Percentiles rank a stretch among this genome's conserved stretches.
Conservation (phyloP, 2,329 filamentous ascomycete genomes). For the Bipolaris zeicola region DNA sequence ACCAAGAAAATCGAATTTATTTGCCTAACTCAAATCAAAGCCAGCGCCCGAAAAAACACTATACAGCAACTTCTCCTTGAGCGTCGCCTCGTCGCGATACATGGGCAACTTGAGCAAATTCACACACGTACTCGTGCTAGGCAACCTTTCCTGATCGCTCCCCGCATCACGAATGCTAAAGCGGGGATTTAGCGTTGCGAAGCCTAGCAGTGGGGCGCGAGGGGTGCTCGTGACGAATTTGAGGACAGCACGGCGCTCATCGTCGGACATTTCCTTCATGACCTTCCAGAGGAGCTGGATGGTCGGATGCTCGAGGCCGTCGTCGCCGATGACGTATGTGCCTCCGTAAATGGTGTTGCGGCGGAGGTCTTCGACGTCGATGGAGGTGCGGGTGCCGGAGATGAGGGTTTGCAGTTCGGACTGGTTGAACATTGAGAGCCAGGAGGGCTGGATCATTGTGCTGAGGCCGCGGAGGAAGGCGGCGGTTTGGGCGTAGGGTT, state of each 20-base stretch:
- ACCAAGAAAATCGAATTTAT: background rate
- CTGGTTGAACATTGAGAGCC: slow-evolving; percentile 99
- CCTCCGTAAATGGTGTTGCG: slow-evolving; percentile 86
- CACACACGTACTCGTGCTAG: slow-evolving; percentile 94
- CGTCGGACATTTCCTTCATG: slow-evolving; percentile 75
- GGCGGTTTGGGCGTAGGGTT: slow-evolving; percentile 79
- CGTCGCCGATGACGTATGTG: slow-evolving; percentile 87
- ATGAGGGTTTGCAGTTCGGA: slow-evolving; percentile 91
- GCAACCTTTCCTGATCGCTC: slow-evolving; percentile 74
- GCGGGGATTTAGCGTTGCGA: slow-evolving; percentile 78
- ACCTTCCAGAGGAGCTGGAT: slow-evolving; percentile 91
- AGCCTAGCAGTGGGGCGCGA: slow-evolving; percentile 85
- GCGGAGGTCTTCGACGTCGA: slow-evolving; percentile 85
- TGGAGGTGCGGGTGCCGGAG: slow-evolving; percentile 82
- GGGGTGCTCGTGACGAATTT: slow-evolving; percentile 97
- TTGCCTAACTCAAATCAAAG: slow-evolving; percentile 67
- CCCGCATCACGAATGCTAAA: slow-evolving; percentile 91
- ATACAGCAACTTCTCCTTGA: slow-evolving; percentile 85
- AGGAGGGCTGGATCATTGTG: slow-evolving; percentile 85
- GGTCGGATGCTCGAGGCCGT: slow-evolving; percentile 82
- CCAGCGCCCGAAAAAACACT: slow-evolving; percentile 88
- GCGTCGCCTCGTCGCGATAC: slow-evolving; percentile 68
- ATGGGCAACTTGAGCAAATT: slow-evolving; percentile 91
- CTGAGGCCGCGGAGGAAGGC: slow-evolving; percentile 87
- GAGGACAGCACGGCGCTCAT: slow-evolving; percentile 80